Conservation (phyloP, 1,284 basidiomycete species). For the Leccinum pseudoinsigne region DNA sequence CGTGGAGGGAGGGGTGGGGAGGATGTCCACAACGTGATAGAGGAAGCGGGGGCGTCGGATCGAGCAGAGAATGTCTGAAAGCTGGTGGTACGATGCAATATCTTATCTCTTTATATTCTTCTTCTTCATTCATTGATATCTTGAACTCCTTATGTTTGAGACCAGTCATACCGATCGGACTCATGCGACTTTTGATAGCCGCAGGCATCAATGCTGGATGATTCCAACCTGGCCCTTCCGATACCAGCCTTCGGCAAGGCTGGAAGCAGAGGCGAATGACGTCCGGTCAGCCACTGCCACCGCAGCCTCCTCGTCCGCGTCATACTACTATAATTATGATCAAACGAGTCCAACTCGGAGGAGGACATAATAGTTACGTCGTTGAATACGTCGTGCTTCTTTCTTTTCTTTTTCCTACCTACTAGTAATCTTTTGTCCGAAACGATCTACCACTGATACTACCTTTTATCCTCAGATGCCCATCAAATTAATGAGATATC, state of each 20-base stretch:
- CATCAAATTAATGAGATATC: no score
- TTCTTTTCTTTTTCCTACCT: no score
- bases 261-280: background rate
- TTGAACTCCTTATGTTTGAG: background rate
- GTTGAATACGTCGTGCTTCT: no score
- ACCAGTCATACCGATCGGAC: background rate
- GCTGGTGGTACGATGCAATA: background rate
- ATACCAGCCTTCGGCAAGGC: background rate
- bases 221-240: background rate
- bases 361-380: no score
- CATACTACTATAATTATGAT: no score
- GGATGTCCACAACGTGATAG: conserved; percentile 28
- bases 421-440: no score
- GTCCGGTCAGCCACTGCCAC: no score
- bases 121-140: background rate
- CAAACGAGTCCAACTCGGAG: no score
- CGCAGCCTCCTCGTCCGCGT: no score
- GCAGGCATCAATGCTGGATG: background rate
- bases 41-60: conserved; percentile 9
- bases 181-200: background rate
- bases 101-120: background rate
- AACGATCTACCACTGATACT: no score
- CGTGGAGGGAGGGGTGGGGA: conserved; percentile 21
- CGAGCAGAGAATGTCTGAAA: background rate
- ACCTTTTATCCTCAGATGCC: no score